These are phyloP conservation scores for Russula olivacea DNA, from an alignment of 768 basidiomycete species.

Conservation along the genomic window DNA sequence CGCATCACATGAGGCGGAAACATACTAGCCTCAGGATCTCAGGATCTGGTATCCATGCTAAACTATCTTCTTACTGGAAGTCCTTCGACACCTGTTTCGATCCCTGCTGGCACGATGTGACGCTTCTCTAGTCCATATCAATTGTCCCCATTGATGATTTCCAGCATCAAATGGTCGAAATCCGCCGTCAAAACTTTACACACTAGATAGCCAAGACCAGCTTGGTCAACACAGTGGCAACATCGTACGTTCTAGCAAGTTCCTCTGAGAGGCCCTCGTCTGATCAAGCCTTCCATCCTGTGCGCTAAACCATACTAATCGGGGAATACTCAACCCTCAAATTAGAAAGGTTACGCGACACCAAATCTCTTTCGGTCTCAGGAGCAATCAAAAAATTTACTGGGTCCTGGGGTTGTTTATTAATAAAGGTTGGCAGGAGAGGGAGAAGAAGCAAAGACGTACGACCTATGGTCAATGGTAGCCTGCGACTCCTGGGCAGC, in stretches of 20 bases:
- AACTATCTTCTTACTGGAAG: no score
- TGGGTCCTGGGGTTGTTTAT: neutral
- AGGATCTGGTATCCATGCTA: neutral
- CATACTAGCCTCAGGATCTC: constrained; percentile 1
- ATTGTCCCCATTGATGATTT: neutral
- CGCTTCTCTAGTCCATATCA: no score
- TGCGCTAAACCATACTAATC: neutral
- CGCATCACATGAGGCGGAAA: constrained; percentile 67
- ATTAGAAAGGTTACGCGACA: neutral
- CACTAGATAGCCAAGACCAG: no score
- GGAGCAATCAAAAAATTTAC: neutral
- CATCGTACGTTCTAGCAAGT: no score
- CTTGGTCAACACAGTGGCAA: neutral
- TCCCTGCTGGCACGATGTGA: neutral
- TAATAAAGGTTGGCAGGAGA: no score
- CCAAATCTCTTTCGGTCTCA: neutral
- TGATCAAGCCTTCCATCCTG: neutral
- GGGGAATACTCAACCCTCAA: neutral
- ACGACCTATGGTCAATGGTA: no score
- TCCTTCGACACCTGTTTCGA: no score
- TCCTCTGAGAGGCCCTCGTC: neutral
- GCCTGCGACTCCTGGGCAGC: no score
- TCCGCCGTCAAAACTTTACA: neutral
- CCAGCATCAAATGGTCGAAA: neutral
- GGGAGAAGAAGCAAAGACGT: no score